These are phyloP conservation scores for Paramarasmius palmivorus DNA, from an alignment of 1,284 basidiomycete species.

Conservation along the genomic window DNA sequence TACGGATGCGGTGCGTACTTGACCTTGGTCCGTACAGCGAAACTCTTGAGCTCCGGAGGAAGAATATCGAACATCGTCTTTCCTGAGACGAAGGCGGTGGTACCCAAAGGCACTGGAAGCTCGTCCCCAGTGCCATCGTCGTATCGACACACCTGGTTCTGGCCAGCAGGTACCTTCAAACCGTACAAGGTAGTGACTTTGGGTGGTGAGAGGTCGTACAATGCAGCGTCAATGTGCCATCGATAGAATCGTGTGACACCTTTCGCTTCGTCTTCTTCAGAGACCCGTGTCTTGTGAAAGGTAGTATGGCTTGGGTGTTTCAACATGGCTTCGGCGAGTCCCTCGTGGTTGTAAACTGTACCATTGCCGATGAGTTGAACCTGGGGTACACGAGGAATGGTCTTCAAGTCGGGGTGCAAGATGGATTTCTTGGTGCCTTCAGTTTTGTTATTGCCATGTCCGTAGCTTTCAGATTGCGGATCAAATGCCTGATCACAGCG, in stretches of 20 bases:
- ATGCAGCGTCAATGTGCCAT: slow-evolving; percentile 94
- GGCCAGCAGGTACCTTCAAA: slow-evolving; percentile 71
- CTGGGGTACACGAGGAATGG: slow-evolving; percentile 82
- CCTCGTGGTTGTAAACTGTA: slow-evolving; percentile 74
- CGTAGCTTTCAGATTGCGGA: slow-evolving; percentile 70
- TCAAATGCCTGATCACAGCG: slow-evolving; percentile 61
- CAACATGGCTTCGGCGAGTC: slow-evolving; percentile 67
- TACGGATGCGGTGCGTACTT: slow-evolving; percentile 73
- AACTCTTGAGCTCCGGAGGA: slow-evolving; percentile 71
- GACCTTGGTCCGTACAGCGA: slow-evolving; percentile 78
- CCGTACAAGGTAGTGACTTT: slow-evolving; percentile 89
- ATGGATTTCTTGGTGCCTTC: slow-evolving; percentile 71
- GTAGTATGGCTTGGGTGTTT: slow-evolving; percentile 86
- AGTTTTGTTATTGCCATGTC: slow-evolving; percentile 85
- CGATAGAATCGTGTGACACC: slow-evolving; percentile 86
- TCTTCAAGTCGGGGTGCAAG: slow-evolving; percentile 84
- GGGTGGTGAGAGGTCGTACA: slow-evolving; percentile 87
- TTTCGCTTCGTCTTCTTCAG: slow-evolving; percentile 72
- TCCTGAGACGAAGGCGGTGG: slow-evolving; percentile 83
- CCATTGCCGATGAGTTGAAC: slow-evolving; percentile 88
- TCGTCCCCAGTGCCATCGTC: slow-evolving; percentile 90
- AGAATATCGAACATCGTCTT: slow-evolving; percentile 86
- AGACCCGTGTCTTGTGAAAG: slow-evolving; percentile 86
- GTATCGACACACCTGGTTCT: slow-evolving; percentile 72
- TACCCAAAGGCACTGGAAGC: slow-evolving; percentile 80